Base-by-base conservation (phyloP, 768 basidiomycete genomes). In the Bullera alba region DNA sequence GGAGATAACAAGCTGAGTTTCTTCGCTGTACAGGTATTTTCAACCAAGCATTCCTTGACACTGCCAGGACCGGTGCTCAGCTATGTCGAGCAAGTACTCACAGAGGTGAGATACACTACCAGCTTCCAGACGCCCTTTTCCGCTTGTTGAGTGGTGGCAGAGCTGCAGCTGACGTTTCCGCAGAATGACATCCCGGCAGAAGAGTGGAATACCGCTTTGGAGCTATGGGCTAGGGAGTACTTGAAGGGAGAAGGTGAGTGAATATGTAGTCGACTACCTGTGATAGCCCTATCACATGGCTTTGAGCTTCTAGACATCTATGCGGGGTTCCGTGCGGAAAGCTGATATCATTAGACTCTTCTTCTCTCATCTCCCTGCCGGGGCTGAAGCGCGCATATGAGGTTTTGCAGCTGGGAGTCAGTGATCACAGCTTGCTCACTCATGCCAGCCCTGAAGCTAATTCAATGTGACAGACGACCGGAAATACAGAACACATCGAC, bases 221-320 rank as follows among this genome's bases (percentile, higher is more conserved):
- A 72, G 36, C 59, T 68, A 21, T 70, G 69, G 63, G 68, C 70
- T 12, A 65, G 56, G 48, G 70, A 72, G 46, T 72, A 72, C 51
- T 58, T 72, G 22, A 66, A 65, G 44, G 70, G 68, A 19, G 70
- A 72, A 61, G 70, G 70, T 72, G 28, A 53, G 65, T 44, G n/a
- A n/a, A n/a, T n/a, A n/a, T n/a, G n/a, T n/a, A n/a, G n/a, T n/a
- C n/a, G n/a, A n/a, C n/a, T n/a, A n/a, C 12, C 19, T 7, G 19
- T 39, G 8, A 10, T 39, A 8, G 37, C 7, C 22, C 19, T 7
- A 39, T 10, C 12, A 10, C 12, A 21, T 21, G 12, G 19, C 8
- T 39, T 12, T 10, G 37, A 39, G 10, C 8, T 39, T 8, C 8
- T 10, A 34, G 32, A 34, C 8, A 17, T 29, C 29, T 32, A 16